phyloP scores from a whole-genome alignment of 805 yeast genomes.

The Yamadazyma phyllophila region DNA sequence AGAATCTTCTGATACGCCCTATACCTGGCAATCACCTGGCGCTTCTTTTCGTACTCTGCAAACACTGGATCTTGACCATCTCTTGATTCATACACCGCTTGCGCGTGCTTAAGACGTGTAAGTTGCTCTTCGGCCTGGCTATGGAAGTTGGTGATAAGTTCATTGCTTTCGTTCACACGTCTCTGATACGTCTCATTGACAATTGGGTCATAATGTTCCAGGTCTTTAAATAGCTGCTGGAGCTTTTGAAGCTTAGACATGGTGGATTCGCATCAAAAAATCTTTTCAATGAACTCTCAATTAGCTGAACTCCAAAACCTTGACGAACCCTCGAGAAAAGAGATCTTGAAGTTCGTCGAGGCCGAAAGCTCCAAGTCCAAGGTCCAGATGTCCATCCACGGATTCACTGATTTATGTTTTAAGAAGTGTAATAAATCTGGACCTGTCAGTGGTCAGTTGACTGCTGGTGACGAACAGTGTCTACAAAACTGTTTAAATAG shows the following conservation, averaged over 20 bases:
- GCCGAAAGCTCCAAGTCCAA: slow-evolving; percentile 83
- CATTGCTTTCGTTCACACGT: slow-evolving; percentile 3
- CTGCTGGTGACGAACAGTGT: slow-evolving; percentile 64
- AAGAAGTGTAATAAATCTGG: slow-evolving; percentile 66
- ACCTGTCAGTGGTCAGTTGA: slow-evolving; percentile 49
- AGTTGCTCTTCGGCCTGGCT: slow-evolving; percentile 20
- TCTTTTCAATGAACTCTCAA: slow-evolving; percentile 2
- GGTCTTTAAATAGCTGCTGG: slow-evolving; percentile 1
- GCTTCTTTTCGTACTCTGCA: slow-evolving; percentile 4
- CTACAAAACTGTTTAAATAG: slow-evolving; percentile 78
- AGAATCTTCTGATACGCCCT: slow-evolving; percentile 7
- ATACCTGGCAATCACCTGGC: slow-evolving; percentile 6
- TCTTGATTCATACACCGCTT: background rate
- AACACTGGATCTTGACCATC: background rate
- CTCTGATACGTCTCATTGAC: slow-evolving; percentile 8
- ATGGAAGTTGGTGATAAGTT: slow-evolving; percentile 5
- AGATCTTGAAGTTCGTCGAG: slow-evolving; percentile 72
- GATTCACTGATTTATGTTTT: slow-evolving; percentile 87
- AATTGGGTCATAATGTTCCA: background rate
- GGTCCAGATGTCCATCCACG: slow-evolving; percentile 82
- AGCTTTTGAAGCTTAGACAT: slow-evolving; percentile 6
- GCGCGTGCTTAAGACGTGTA: background rate
- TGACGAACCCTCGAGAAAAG: slow-evolving; percentile 71
- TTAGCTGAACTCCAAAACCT: slow-evolving; percentile 27
- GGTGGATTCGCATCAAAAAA: background rate